Percentiles rank a stretch among this genome's conserved stretches.
These are phyloP conservation scores for Xylaria sp. DNA, from an alignment of 2,329 filamentous ascomycete genomes.

Conservation along the genomic window DNA sequence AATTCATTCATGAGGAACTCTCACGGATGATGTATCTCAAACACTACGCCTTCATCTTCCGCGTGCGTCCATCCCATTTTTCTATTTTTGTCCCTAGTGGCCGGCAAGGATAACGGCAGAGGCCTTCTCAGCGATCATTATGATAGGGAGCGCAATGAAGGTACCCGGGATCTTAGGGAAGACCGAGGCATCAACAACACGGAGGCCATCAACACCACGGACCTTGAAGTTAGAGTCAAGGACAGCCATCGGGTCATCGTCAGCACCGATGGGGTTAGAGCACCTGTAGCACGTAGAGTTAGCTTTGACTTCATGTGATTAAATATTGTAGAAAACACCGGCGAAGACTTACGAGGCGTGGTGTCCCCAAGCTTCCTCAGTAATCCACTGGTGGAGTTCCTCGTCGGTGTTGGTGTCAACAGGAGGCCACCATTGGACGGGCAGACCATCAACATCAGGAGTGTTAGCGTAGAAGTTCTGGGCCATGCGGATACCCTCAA, in stretches of 20 bases:
- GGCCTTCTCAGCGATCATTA: slow-evolving; percentile 47
- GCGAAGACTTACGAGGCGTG: slow-evolving; percentile 39
- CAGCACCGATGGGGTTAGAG: slow-evolving; percentile 50
- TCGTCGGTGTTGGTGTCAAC: slow-evolving; percentile 37
- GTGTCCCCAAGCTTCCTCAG: slow-evolving; percentile 47
- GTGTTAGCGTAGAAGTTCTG: slow-evolving; percentile 58
- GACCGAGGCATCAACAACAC: slow-evolving; percentile 66
- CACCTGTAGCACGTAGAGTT: slow-evolving; percentile 16
- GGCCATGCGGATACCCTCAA: slow-evolving; percentile 65
- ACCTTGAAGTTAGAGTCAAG: slow-evolving; percentile 64
- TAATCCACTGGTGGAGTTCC: slow-evolving; percentile 42
- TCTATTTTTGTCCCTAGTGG: not conserved
- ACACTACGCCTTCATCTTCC: not conserved
- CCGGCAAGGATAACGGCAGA: slow-evolving; percentile 44
- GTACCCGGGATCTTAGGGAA: slow-evolving; percentile 61
- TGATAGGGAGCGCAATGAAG: slow-evolving; percentile 46
- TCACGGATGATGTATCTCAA: not conserved
- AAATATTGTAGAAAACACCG: not conserved
- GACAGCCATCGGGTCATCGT: slow-evolving; percentile 62
- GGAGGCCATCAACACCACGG: slow-evolving; percentile 60
- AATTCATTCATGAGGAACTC: not conserved
- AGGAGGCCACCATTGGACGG: slow-evolving; percentile 34
- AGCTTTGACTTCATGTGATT: not conserved
- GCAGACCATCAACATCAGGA: slow-evolving; percentile 54
- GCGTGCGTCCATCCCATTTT: not conserved